phyloP scores from a whole-genome alignment of 352 stramenopile genomes.

The Pythium dissimile region DNA sequence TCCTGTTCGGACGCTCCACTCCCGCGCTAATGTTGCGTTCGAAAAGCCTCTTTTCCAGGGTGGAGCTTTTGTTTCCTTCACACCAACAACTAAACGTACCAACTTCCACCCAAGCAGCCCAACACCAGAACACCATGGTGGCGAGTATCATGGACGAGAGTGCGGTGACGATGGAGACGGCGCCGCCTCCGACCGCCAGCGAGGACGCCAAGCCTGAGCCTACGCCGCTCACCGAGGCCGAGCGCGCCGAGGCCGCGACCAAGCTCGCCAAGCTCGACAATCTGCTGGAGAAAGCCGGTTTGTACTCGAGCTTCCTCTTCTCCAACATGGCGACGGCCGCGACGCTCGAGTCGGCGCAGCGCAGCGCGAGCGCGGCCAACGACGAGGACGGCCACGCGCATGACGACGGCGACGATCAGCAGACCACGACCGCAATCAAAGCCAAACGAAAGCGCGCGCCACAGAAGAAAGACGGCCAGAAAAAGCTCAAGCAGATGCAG shows the following conservation, averaged over 20 bases:
- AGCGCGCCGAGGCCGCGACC: constrained; percentile 43
- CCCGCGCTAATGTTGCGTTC: constrained; percentile 2
- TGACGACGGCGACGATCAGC: constrained; percentile 26
- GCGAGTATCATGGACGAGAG: constrained; percentile 37
- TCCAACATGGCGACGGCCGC: constrained; percentile 79
- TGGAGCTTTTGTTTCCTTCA: not conserved
- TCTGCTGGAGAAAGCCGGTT: constrained; percentile 81
- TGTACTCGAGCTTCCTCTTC: constrained; percentile 86
- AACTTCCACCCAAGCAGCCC: constrained; percentile 5
- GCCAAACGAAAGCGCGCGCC: constrained; percentile 47
- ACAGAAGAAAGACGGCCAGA: constrained; percentile 33
- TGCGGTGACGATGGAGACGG: constrained; percentile 20
- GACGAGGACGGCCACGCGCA: constrained; percentile 1
- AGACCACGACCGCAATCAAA: not conserved
- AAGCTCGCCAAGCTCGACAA: constrained; percentile 83
- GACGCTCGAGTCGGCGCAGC: constrained; percentile 27
- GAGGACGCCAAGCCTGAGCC: constrained; percentile 9
- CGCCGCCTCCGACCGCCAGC: constrained; percentile 18
- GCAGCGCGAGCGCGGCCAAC: no score
- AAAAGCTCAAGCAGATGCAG: constrained; percentile 71
- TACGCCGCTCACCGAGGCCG: constrained; percentile 5
- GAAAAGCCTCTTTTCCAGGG: no score
- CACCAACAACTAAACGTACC: not conserved
- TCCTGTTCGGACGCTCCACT: not conserved
- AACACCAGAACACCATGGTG: constrained; percentile 40